Percentiles rank a stretch among this genome's conserved stretches.
Conservation (phyloP, 2,329 filamentous ascomycete genomes). For the Scolecobasidium constrictum region DNA sequence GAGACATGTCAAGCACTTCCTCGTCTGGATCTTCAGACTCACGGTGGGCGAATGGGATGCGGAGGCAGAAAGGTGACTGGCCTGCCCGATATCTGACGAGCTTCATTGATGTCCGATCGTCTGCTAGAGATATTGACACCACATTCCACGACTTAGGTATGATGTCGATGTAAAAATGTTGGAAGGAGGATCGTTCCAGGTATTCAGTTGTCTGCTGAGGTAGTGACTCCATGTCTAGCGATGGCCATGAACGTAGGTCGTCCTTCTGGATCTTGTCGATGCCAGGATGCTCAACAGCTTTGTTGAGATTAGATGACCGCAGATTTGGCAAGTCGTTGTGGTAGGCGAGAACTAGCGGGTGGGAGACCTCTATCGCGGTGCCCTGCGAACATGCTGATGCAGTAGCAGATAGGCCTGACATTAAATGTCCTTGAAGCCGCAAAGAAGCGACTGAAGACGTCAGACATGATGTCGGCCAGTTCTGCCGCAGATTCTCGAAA, state of each 20-base stretch:
- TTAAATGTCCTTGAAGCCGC: slow-evolving; percentile 32
- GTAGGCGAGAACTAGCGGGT: slow-evolving; percentile 28
- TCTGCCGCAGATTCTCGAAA: too few relatives aligned
- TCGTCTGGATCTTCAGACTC: slow-evolving; percentile 69
- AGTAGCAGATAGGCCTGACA: slow-evolving; percentile 26
- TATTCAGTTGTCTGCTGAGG: slow-evolving; percentile 25
- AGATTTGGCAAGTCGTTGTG: slow-evolving; percentile 57
- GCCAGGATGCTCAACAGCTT: slow-evolving; percentile 42
- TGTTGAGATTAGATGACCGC: slow-evolving; percentile 55
- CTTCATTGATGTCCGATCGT: slow-evolving; percentile 72
- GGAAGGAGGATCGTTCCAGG: slow-evolving; percentile 42
- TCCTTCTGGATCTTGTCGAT: slow-evolving; percentile 27
- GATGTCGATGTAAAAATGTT: slow-evolving; percentile 72
- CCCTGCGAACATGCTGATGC: slow-evolving; percentile 24
- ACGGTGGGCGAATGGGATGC: slow-evolving; percentile 74
- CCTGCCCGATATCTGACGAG: slow-evolving; percentile 74
- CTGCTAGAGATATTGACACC: slow-evolving; percentile 73
- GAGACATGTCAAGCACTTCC: slow-evolving; percentile 73
- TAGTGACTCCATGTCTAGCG: slow-evolving; percentile 18
- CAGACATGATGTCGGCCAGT: too few relatives aligned
- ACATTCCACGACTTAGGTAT: slow-evolving; percentile 77
- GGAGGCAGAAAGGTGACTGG: slow-evolving; percentile 72
- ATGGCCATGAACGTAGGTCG: slow-evolving; percentile 28
- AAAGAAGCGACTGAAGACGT: slow-evolving; percentile 46
- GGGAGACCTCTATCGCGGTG: slow-evolving; percentile 17